Evolutionary conservation across 2,329 filamentous ascomycete species (phyloP).

Genomic region (Penicillium digitatum): DNA sequence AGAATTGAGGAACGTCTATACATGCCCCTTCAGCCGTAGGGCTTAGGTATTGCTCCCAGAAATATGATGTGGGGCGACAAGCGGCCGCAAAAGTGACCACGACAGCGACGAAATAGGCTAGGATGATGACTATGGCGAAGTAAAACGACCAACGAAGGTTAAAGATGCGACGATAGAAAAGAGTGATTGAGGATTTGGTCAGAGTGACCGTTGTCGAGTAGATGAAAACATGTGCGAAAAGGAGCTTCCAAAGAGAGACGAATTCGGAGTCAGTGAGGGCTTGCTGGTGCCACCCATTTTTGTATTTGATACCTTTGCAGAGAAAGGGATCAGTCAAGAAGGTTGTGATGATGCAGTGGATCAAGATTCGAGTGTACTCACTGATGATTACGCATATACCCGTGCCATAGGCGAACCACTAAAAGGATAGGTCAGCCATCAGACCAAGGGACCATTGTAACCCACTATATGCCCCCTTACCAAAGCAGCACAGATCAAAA

Average conservation of each 20-base stretch:
- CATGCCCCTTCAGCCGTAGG: slow-evolving; percentile 21
- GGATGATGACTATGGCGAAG: slow-evolving; percentile 23
- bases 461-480: neutral
- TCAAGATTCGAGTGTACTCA: neutral
- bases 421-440: neutral
- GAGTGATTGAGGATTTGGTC: slow-evolving; percentile 32
- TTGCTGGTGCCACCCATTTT: slow-evolving; percentile 16
- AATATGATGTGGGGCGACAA: slow-evolving; percentile 3
- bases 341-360: neutral
- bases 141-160: slow-evolving; percentile 26
- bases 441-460: too few species aligned
- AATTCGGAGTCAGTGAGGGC: slow-evolving; percentile 10
- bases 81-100: slow-evolving; percentile 1
- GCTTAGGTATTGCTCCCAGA: slow-evolving; percentile 2
- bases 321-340: neutral
- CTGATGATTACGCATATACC: slow-evolving; percentile 7
- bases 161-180: slow-evolving; percentile 35
- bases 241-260: slow-evolving; percentile 19
- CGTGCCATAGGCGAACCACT: slow-evolving; percentile 3
- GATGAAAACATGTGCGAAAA: slow-evolving; percentile 32
- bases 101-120: slow-evolving; percentile 27
- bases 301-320: slow-evolving; percentile 10
- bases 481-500: slow-evolving; percentile 4
- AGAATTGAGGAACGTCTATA: slow-evolving; percentile 25
- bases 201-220: slow-evolving; percentile 30